These are phyloP conservation scores for Fusarium beomiforme DNA, from an alignment of 2,329 filamentous ascomycete species.

Conservation along the genomic window DNA sequence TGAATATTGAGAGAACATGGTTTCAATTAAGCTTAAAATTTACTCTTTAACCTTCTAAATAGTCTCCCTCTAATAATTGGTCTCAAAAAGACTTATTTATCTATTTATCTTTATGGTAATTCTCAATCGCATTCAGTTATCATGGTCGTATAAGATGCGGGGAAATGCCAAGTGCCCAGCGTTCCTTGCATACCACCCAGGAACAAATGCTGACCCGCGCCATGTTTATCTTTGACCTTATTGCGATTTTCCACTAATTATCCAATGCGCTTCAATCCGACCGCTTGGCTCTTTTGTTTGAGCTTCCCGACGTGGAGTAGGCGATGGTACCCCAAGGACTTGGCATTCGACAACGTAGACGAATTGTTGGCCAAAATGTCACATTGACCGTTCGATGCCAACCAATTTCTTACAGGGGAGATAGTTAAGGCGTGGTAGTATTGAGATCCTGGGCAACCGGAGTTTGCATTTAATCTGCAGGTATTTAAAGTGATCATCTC, in stretches of 20 bases:
- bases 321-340: neutral
- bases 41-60: rapidly evolving
- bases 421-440: neutral
- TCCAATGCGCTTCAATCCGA: neutral
- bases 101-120: neutral
- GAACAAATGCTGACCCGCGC: neutral
- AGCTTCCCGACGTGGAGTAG: conserved; percentile 27
- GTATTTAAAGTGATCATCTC: neutral
- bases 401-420: neutral
- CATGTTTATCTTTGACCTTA: neutral
- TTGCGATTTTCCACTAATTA: neutral
- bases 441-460: neutral
- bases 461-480: neutral
- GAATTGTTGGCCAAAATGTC: neutral
- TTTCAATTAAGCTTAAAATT: conserved; percentile 14
- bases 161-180: neutral
- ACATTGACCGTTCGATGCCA: neutral
- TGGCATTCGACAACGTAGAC: neutral
- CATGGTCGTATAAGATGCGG: neutral
- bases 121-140: too few relatives aligned
- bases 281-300: conserved; percentile 3
- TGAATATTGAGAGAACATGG: neutral
- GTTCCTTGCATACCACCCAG: conserved; percentile 6
- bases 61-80: too few relatives aligned
- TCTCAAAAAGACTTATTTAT: too few relatives aligned